Conservation (phyloP, 805 yeast species). For the Starmerella sirachaensis region DNA sequence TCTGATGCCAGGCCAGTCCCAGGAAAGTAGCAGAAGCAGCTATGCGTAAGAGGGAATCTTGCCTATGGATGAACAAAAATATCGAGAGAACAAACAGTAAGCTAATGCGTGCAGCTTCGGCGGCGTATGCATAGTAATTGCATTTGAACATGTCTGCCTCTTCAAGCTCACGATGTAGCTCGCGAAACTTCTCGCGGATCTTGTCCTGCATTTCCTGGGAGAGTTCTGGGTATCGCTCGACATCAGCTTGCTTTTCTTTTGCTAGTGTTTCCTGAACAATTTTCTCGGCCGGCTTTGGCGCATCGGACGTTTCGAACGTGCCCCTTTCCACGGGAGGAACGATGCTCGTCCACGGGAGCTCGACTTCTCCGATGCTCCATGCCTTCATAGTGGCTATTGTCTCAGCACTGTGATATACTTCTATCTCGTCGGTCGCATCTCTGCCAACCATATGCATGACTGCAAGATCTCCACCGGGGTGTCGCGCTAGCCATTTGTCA, state of each 20-base stretch:
- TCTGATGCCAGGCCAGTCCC: conserved; percentile 81
- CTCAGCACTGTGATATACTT: conserved; percentile 61
- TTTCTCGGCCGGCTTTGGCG: conserved; percentile 20
- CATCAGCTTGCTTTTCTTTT: conserved; percentile 41
- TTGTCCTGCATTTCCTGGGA: conserved; percentile 54
- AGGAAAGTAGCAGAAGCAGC: conserved; percentile 48
- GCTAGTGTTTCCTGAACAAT: conserved; percentile 49
- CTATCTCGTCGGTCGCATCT: conserved; percentile 86
- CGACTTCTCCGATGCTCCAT: conserved; percentile 56
- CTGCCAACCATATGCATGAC: conserved; percentile 75
- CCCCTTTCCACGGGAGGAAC: conserved; percentile 89
- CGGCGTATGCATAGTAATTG: conserved; percentile 57
- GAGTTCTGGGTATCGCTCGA: conserved; percentile 46
- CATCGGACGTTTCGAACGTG: conserved; percentile 28
- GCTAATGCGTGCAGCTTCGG: conserved; percentile 52
- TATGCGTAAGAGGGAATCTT: conserved; percentile 28
- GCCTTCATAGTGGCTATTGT: conserved; percentile 40
- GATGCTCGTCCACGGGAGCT: conserved; percentile 57
- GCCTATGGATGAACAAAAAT: conserved; percentile 33
- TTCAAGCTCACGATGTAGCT: conserved; percentile 44
- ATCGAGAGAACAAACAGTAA: conserved; percentile 41
- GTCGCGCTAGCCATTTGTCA: conserved; percentile 57
- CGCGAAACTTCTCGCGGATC: conserved; percentile 46
- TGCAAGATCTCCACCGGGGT: conserved; percentile 86
- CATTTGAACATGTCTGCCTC: conserved; percentile 58